These are phyloP conservation scores for Plantago rigida DNA, from an alignment of 305 asterid genomes.

Conservation along the genomic window DNA sequence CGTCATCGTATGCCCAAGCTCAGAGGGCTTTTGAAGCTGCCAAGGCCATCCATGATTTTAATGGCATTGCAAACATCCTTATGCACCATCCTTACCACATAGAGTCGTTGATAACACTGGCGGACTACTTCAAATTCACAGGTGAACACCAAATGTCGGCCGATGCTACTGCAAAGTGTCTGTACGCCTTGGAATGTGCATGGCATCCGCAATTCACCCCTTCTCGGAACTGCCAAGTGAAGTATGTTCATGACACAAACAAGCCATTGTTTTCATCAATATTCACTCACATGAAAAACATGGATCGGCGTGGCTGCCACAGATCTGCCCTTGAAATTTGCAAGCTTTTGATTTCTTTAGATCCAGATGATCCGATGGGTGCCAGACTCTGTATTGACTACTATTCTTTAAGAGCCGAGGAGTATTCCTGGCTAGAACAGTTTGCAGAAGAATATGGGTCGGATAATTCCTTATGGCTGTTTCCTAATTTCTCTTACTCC, in stretches of 20 bases:
- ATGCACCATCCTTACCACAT: constrained; percentile 76
- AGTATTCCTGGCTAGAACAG: constrained; percentile 69
- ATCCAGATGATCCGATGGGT: constrained; percentile 86
- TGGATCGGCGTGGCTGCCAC: constrained; percentile 96
- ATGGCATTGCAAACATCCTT: constrained; percentile 67
- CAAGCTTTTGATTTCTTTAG: constrained; percentile 75
- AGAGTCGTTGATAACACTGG: constrained; percentile 72
- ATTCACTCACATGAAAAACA: constrained; percentile 76
- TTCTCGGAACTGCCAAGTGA: constrained; percentile 55
- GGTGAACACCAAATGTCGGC: constrained; percentile 93
- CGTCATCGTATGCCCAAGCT: constrained; percentile 69
- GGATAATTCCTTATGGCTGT: constrained; percentile 77
- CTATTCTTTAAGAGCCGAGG: constrained; percentile 74
- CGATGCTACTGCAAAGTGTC: constrained; percentile 69
- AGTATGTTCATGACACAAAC: constrained; percentile 62
- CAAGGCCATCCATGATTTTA: constrained; percentile 74
- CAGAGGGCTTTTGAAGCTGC: constrained; percentile 89
- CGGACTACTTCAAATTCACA: constrained; percentile 77
- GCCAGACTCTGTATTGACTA: constrained; percentile 76
- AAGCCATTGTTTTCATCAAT: constrained; percentile 67
- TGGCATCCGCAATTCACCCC: constrained; percentile 88
- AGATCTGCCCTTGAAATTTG: constrained; percentile 90
- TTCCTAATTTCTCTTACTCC: constrained; percentile 80
- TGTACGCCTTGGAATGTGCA: constrained; percentile 85
- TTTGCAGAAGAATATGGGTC: constrained; percentile 65